phyloP scores from a whole-genome alignment of 164 flowering plant species.

The Echeveria elegans region DNA sequence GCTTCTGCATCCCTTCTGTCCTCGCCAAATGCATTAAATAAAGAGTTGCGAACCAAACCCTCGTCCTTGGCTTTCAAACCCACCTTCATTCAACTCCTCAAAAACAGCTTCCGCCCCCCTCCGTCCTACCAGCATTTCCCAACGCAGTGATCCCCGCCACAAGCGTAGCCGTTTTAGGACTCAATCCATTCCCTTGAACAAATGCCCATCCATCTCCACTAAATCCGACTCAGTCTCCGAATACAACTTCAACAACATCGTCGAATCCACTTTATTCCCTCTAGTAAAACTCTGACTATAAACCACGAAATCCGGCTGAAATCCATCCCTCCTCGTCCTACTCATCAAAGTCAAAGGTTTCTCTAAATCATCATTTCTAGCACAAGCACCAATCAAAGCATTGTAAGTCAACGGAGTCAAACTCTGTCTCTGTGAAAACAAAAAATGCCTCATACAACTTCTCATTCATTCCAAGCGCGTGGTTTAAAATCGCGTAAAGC shows the following conservation, averaged over 20 bases:
- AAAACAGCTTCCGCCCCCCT: constrained; percentile 88
- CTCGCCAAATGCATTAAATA: constrained; percentile 95
- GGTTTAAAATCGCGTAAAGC: constrained; percentile 74
- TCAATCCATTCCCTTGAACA: constrained; percentile 64
- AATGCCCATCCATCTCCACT: no score
- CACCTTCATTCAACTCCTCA: constrained; percentile 78
- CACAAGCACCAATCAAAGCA: constrained; percentile 85
- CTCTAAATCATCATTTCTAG: constrained; percentile 67
- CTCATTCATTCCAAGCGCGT: constrained; percentile 79
- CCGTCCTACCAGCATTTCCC: constrained; percentile 51
- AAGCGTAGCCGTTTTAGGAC: constrained; percentile 45
- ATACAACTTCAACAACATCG: constrained; percentile 48
- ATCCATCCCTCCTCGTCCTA: constrained; percentile 73
- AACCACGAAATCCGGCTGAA: constrained; percentile 61
- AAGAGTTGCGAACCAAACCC: constrained; percentile 73
- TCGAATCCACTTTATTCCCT: constrained; percentile 39
- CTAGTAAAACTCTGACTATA: constrained; percentile 68
- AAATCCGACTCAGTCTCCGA: constrained; percentile 48
- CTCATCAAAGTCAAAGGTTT: constrained; percentile 68
- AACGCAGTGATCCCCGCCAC: constrained; percentile 46
- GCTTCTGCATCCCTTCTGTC: constrained; percentile 91
- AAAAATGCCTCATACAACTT: constrained; percentile 85
- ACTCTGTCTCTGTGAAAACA: constrained; percentile 56
- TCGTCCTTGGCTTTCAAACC: constrained; percentile 62
- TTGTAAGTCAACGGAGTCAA: constrained; percentile 79